Percentiles rank a stretch among this genome's conserved stretches.
These are phyloP conservation scores for Tephrocybe sp. DNA, from an alignment of 768 basidiomycete species.

Conservation along the genomic window DNA sequence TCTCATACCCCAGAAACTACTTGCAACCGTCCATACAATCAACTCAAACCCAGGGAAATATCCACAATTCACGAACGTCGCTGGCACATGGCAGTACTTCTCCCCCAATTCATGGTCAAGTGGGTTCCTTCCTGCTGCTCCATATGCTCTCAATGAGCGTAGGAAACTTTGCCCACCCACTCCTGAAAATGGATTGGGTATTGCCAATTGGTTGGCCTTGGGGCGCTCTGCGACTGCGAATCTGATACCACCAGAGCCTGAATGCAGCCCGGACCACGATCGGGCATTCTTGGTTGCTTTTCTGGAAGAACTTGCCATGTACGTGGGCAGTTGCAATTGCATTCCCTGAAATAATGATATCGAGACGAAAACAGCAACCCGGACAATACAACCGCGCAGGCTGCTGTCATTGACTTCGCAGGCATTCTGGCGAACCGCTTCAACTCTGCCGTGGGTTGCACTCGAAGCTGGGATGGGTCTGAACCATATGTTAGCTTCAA, in stretches of 20 bases:
- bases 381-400: constrained; percentile 52
- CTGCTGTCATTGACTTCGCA: constrained; percentile 59
- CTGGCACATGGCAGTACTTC: constrained; percentile 56
- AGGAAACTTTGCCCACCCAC: constrained; percentile 45
- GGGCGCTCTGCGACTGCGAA: constrained; percentile 52
- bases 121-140: constrained; percentile 63
- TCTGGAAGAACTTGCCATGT: constrained; percentile 60
- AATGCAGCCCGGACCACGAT: constrained; percentile 60
- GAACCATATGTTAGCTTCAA: constrained; percentile 47
- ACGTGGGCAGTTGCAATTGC: constrained; percentile 21
- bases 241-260: constrained; percentile 47
- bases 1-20: constrained; percentile 56
- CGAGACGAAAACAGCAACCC: constrained; percentile 43
- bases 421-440: constrained; percentile 56
- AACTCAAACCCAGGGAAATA: constrained; percentile 34
- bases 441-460: constrained; percentile 61
- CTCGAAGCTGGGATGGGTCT: constrained; percentile 64
- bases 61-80: constrained; percentile 48
- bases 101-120: constrained; percentile 62
- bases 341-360: neutral
- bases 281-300: constrained; percentile 74
- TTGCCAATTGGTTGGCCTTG: constrained; percentile 57
- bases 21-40: constrained; percentile 42
- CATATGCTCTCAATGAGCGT: constrained; percentile 60
- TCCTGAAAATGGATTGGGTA: constrained; percentile 33